Base-by-base conservation (phyloP, 2,329 filamentous ascomycete genomes). In the Apiospora phragmitis region DNA sequence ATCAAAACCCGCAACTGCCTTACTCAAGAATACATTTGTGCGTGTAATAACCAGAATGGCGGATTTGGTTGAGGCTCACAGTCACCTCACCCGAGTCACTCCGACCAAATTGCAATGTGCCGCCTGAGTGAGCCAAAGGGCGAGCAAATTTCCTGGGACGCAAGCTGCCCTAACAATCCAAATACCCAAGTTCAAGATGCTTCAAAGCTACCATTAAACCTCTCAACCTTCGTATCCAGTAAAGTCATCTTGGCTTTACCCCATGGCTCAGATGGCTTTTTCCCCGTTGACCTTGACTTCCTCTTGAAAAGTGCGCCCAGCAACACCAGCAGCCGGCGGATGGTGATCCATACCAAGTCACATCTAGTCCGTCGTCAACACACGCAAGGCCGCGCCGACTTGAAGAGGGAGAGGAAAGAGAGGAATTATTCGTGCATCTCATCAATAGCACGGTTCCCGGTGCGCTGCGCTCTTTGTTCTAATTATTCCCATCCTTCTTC, bases 271-370 rank as follows among this genome's bases (percentile, higher is more conserved):
- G 32, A 18, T 38, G 4, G 32, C 9, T 18, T n/a, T n/a, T 38
- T 62, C 32, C 12, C 55, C 18, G 14, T 62, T 38, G 55, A n/a
- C 32, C 32, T 62, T 12, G 26, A 21, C 26, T 21, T 9, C 49
- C 49, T 35, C 16, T 3, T 21, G 21, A 21, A 32, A n/a, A 16
- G 51, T 59, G 8, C 32, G 51, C 21, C 32, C 55, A 62, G 18
- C 47, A 62, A 62, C 55, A 62, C 18, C 32, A 38, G n/a, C 55
- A 38, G 32, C 32, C 32, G 29, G 32, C 18, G 55, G 18, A 32
- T 62, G 32, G 18, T 62, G 55, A 62, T 62, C 55, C 55, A 38
- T 62, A 35, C 32, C 55, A 38, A n/a, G 55, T 62, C 55, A 62
- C 21, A 62, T 35, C 55, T 21, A n/a, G 32, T 38, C 18, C 32